Evolutionary conservation across 139 green algal species (phyloP).

Genomic region (Closterium sp.): DNA sequence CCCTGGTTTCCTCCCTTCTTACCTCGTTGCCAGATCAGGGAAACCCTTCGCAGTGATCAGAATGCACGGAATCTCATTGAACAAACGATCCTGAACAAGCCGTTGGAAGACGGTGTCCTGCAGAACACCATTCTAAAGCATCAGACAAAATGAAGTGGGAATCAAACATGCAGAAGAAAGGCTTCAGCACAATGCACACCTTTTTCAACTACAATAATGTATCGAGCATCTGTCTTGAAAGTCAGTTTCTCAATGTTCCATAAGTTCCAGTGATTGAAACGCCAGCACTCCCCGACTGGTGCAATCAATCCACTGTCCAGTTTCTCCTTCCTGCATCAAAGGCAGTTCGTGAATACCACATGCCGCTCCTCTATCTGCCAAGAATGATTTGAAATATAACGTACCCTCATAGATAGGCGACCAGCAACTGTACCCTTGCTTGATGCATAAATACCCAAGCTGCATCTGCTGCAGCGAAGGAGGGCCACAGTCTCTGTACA

Average conservation of each 20-base stretch:
- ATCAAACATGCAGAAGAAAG: not conserved
- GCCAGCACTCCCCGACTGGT: slow-evolving; percentile 10
- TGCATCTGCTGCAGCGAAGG: slow-evolving; percentile 61
- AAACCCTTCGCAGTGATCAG: slow-evolving; percentile 79
- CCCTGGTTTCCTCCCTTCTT: slow-evolving; percentile 8
- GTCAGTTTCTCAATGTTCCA: slow-evolving; percentile 45
- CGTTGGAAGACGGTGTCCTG: slow-evolving; percentile 76
- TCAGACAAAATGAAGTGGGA: not conserved
- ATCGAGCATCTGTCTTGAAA: slow-evolving; percentile 56
- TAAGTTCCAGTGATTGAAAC: slow-evolving; percentile 65
- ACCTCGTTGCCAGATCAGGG: slow-evolving; percentile 75
- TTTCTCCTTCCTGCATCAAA: slow-evolving; percentile 6
- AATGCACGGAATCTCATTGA: slow-evolving; percentile 51
- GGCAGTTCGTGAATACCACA: not conserved
- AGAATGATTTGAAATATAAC: not conserved
- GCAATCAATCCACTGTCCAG: slow-evolving; percentile 57
- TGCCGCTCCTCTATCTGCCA: not conserved
- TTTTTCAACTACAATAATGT: slow-evolving; percentile 78
- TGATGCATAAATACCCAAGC: slow-evolving; percentile 65
- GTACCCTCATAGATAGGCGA: slow-evolving; percentile 58
- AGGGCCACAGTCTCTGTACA: slow-evolving; percentile 55
- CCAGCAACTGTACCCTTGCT: slow-evolving; percentile 68
- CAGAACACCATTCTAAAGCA: not conserved
- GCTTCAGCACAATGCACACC: not conserved
- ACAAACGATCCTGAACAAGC: slow-evolving; percentile 59